A percentile compares a stretch with the other conserved stretches of the same genome.
Conservation (phyloP, 192 early-diverging fungal genomes). For the Dissophora ornata region DNA sequence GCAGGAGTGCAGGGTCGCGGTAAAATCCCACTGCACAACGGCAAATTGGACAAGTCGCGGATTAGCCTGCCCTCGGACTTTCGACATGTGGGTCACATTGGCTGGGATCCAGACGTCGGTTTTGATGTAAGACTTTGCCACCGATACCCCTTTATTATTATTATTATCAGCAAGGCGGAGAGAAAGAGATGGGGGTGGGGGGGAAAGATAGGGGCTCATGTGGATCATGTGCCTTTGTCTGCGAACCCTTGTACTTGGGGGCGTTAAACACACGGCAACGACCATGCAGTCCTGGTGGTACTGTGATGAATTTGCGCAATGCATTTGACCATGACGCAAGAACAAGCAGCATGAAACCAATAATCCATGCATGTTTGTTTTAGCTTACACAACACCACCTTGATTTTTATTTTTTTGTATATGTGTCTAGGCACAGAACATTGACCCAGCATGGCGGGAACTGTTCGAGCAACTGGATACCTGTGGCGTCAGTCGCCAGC, state of each 20-base stretch:
- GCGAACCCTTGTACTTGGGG: background rate
- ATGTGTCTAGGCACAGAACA: slow-evolving; percentile 67
- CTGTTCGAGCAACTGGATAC: slow-evolving; percentile 74
- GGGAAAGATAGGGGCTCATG: slow-evolving; percentile 10
- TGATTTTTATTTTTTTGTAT: too few relatives aligned
- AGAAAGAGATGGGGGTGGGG: too few relatives aligned
- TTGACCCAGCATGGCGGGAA: slow-evolving; percentile 75
- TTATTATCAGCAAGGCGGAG: background rate
- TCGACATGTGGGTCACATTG: slow-evolving; percentile 73
- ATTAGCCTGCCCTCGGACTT: slow-evolving; percentile 65
- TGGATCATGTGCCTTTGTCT: background rate
- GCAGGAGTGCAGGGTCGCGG: slow-evolving; percentile 40
- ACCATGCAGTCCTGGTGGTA: too few relatives aligned
- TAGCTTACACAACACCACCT: too few relatives aligned
- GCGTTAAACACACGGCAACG: too few relatives aligned
- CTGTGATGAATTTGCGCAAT: too few relatives aligned
- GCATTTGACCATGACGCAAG: too few relatives aligned
- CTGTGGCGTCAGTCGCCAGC: slow-evolving; percentile 69
- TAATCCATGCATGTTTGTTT: too few relatives aligned
- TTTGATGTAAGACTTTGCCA: slow-evolving; percentile 57
- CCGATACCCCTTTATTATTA: background rate
- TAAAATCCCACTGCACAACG: slow-evolving; percentile 54
- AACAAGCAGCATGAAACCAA: too few relatives aligned
- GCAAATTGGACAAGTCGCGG: slow-evolving; percentile 69
- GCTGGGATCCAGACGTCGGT: slow-evolving; percentile 68